A percentile compares a stretch with the other conserved stretches of the same genome.
These are phyloP conservation scores for Ascosphaera apis DNA, from an alignment of 2,329 filamentous ascomycete genomes.

Conservation along the genomic window DNA sequence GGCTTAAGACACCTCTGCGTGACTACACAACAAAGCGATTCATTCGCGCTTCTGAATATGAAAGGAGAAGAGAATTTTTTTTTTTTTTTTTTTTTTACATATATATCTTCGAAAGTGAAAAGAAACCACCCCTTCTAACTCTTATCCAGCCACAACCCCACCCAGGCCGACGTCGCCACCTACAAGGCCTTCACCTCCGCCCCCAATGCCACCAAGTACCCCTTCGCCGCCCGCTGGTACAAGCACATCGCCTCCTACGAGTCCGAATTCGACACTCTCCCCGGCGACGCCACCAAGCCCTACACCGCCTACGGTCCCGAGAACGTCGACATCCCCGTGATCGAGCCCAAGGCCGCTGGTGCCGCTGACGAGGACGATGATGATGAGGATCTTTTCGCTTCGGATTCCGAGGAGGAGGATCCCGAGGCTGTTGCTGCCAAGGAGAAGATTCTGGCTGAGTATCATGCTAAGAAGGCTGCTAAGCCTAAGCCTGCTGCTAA, in stretches of 20 bases:
- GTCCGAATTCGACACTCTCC: slow-evolving; percentile 73
- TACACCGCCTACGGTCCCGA: slow-evolving; percentile 86
- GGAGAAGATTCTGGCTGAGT: slow-evolving; percentile 77
- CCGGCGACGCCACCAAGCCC: slow-evolving; percentile 74
- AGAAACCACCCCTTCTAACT: slow-evolving; percentile 5
- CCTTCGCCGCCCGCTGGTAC: slow-evolving; percentile 92
- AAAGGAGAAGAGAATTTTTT: too few relatives aligned
- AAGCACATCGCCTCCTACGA: slow-evolving; percentile 91
- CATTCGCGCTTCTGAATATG: slow-evolving; percentile 65
- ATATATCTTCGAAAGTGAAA: slow-evolving; percentile 2
- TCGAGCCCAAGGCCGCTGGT: slow-evolving; percentile 63
- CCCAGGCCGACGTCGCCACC: slow-evolving; percentile 86
- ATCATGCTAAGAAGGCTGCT: slow-evolving; percentile 88
- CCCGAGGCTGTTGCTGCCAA: slow-evolving; percentile 62
- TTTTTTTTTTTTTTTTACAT: slow-evolving; percentile 7
- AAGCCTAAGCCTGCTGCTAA: slow-evolving; percentile 87
- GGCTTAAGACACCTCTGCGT: slow-evolving; percentile 72
- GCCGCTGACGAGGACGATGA: slow-evolving; percentile 49
- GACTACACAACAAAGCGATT: slow-evolving; percentile 49
- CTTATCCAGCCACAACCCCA: slow-evolving; percentile 35
- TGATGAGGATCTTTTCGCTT: slow-evolving; percentile 82
- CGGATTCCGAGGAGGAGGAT: slow-evolving; percentile 85
- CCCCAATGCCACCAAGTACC: slow-evolving; percentile 69
- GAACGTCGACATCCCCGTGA: slow-evolving; percentile 48
- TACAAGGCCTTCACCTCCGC: slow-evolving; percentile 68